A percentile compares a stretch with the other conserved stretches of the same genome.
Evolutionary conservation across 768 basidiomycete genomes (phyloP).

Genomic region (Russula emetica): DNA sequence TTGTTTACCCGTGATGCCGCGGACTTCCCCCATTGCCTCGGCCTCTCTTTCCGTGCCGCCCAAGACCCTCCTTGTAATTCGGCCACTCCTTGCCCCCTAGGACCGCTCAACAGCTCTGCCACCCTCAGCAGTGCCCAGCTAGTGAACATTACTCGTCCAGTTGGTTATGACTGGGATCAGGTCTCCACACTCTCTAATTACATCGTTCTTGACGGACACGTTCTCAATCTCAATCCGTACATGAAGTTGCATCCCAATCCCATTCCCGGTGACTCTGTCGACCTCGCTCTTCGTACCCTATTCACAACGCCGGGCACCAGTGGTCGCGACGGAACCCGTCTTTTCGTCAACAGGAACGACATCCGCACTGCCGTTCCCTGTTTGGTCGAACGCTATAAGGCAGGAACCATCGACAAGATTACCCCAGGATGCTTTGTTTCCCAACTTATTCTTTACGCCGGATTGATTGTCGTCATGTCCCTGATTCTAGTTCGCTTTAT

Average conservation of each 20-base stretch:
- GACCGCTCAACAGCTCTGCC: conserved; percentile 48
- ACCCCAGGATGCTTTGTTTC: conserved; percentile 95
- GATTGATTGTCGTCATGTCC: conserved; percentile 85
- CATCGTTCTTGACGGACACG: conserved; percentile 88
- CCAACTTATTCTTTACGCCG: conserved; percentile 81
- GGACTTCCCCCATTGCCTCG: conserved; percentile 62
- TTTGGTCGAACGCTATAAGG: conserved; percentile 78
- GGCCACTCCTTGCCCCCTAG: conserved; percentile 61
- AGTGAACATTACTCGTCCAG: conserved; percentile 57
- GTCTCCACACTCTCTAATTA: conserved; percentile 67
- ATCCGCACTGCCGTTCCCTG: conserved; percentile 72
- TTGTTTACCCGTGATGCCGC: conserved; percentile 68
- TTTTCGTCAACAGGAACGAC: conserved; percentile 70
- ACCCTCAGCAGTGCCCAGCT: conserved; percentile 63
- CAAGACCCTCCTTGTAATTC: conserved; percentile 67
- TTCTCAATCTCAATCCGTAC: conserved; percentile 91
- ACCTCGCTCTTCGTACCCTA: conserved; percentile 74
- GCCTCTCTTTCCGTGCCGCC: conserved; percentile 62
- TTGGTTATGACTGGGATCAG: conserved; percentile 92
- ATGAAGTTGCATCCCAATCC: conserved; percentile 63
- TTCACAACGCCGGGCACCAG: conserved; percentile 47
- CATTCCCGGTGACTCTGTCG: conserved; percentile 71
- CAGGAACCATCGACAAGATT: conserved; percentile 95
- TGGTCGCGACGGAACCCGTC: conserved; percentile 86
- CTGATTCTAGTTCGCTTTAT: conserved; percentile 88